Percentiles rank a stretch among this genome's conserved stretches.
These are phyloP conservation scores for Parmelia sp. DNA, from an alignment of 495 filamentous ascomycete genomes.

Conservation along the genomic window DNA sequence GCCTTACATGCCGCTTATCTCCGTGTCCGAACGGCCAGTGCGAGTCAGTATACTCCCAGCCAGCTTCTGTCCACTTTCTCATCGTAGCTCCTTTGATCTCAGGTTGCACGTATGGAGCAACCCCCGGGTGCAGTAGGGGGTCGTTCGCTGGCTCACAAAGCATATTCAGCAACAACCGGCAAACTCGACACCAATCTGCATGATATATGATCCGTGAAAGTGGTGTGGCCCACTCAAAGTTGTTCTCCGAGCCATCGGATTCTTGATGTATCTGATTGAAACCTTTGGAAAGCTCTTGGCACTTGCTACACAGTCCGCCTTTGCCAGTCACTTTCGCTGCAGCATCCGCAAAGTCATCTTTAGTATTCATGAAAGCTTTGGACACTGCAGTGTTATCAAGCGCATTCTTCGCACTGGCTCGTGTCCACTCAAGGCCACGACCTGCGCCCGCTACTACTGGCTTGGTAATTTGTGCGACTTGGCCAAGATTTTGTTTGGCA, in stretches of 20 bases:
- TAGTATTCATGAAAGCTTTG: not conserved
- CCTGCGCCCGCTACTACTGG: slow-evolving; percentile 4
- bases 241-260: not conserved
- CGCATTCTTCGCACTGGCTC: slow-evolving; percentile 1
- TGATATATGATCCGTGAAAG: slow-evolving; percentile 10
- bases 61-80: not conserved
- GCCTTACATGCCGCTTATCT: not conserved
- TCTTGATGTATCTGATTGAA: not conserved
- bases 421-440: not conserved
- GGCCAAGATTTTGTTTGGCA: not conserved
- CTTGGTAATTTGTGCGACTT: not conserved
- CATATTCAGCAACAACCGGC: slow-evolving; percentile 6
- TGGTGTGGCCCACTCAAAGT: slow-evolving; percentile 8
- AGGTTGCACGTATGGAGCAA: slow-evolving; percentile 6
- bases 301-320: slow-evolving; percentile 9
- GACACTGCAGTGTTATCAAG: slow-evolving; percentile 1
- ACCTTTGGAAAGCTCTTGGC: not conserved
- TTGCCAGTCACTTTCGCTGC: slow-evolving; percentile 4
- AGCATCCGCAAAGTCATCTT: slow-evolving; percentile 1
- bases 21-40: slow-evolving; percentile 10
- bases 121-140: slow-evolving; percentile 5
- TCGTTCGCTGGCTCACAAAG: slow-evolving; percentile 6
- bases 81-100: slow-evolving; percentile 3
- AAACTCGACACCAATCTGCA: slow-evolving; percentile 9
- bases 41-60: slow-evolving; percentile 7